Base-by-base conservation (phyloP, 176 grass and related monocot species). In the Bonia amplexicaulis region DNA sequence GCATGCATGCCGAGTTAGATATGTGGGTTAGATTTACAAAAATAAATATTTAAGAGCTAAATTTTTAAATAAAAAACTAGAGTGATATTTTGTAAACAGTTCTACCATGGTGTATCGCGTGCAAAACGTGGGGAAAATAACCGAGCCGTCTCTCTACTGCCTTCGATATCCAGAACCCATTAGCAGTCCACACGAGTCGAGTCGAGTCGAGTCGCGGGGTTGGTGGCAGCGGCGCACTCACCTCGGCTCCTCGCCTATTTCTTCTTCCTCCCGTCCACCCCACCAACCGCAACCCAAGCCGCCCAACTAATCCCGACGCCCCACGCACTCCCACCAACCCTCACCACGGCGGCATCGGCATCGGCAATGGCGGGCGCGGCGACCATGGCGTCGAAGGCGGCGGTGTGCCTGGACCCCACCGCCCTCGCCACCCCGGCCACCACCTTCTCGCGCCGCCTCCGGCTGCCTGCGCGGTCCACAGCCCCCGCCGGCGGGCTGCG, bases 281-380 rank as follows among this genome's bases (percentile, higher is more conserved):
- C 78, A 85, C 82, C 87, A 85, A 88, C 76, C 85, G n/a, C 76
- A 41, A 17, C 8, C 51, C 53, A 26, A 31, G 45, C 63, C 40
- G 33, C 63, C 27, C 14, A 12, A 26, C 23, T 49, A 41, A 26
- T 0, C 70, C 12, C 47, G 69, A 69, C 64, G 66, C 57, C 15
- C 69, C 64, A 14, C 69, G 31, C 27, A 19, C 71, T 15, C 65
- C 84, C 73, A 37, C 87, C 64, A 16, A 14, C 52, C 66, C 26
- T 41, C 15, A 59, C 47, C 27, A 2, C 71, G 12, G 2, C 76
- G 10, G 2, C 29, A 20, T 17, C 26, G 25, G 41, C 74, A 77
- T 13, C 26, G 25, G 41, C 74, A 77, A 82, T 63, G 86, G 88
- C 85, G 61, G 80, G 52, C 35, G 23, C n/a, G 66, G 67, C 54